Base-by-base conservation (phyloP, 805 yeast genomes). In the Metschnikowia baotianmanensis region DNA sequence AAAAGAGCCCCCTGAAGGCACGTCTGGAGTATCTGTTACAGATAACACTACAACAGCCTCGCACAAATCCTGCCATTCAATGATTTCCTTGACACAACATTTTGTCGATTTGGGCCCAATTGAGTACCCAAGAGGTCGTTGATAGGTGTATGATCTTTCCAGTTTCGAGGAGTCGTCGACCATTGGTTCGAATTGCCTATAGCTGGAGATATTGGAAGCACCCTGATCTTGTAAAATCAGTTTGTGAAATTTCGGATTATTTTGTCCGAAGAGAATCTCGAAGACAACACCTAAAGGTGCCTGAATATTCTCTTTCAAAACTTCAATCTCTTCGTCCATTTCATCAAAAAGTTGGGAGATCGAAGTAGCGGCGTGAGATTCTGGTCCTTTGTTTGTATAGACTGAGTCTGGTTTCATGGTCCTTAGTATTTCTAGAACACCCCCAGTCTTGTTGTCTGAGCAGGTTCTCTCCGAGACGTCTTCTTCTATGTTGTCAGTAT, bases 1-100 rank as follows among this genome's bases (percentile, higher is more conserved):
- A 59, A 93, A 93, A 1, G 86, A 75, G 31, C 74, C 74, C 4
- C 99, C 99, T 53, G 90, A 84, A 0, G 99, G 99, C 12, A 93
- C 54, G 15, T 85, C 93, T 0, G 93, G 95, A 0, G 88, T 82
- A 35, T 71, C 74, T 0, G 89, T 80, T 1, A 68, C 58, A 48
- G 82, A 86, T 3, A 73, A 68, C 2, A 80, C 77, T 22, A 69
- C 65, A 17, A 80, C 67, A 42, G 58, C 63, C 19, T 67, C 63
- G 6, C 73, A 67, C 15, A 76, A 67, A 52, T 83, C 81, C 40
- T 56, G 65, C 31, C 72, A 67, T 22, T 79, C 78, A 13, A 84
- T 55, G 2, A 70, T 70, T 53, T 86, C 95, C 4, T 71, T 68
- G 34, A 85, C 81, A 13, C 69, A 58, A 65, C 91, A 84, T 43